These are phyloP conservation scores for Hevea brasiliensis DNA, from an alignment of 345 rosid species.

Conservation along the genomic window DNA sequence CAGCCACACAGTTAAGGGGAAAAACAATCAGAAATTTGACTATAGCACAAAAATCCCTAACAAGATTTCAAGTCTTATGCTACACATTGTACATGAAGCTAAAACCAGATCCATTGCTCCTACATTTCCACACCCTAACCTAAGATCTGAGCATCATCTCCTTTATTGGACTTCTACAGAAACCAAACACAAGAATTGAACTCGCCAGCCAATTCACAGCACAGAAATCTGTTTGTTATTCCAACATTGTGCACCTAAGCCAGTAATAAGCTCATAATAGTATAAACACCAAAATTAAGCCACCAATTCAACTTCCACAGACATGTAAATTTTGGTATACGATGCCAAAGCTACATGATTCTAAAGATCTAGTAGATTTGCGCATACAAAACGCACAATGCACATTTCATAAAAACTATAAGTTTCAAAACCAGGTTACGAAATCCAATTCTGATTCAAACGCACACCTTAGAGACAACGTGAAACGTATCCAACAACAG, in stretches of 20 bases:
- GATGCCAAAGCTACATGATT: background rate
- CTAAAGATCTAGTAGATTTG: conserved; percentile 1
- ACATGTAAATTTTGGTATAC: background rate
- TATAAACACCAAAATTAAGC: background rate
- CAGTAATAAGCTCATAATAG: background rate
- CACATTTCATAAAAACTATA: background rate
- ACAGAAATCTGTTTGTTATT: background rate
- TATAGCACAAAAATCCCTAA: background rate
- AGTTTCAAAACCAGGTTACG: background rate
- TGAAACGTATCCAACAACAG: conserved; percentile 88
- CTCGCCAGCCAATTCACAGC: background rate
- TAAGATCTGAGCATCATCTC: background rate
- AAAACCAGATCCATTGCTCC: background rate
- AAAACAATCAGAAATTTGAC: background rate
- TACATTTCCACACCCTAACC: background rate
- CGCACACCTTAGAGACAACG: conserved; percentile 80
- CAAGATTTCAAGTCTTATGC: background rate
- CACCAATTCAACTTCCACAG: background rate
- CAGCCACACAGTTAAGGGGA: background rate
- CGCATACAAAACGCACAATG: background rate
- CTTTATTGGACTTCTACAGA: background rate
- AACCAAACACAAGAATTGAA: background rate
- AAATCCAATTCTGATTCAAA: background rate
- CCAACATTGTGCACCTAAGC: background rate
- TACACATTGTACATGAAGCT: background rate